Percentiles rank a stretch among this genome's conserved stretches.
These are phyloP conservation scores for Lindgomyces ingoldianus DNA, from an alignment of 495 filamentous ascomycete genomes.

Conservation along the genomic window DNA sequence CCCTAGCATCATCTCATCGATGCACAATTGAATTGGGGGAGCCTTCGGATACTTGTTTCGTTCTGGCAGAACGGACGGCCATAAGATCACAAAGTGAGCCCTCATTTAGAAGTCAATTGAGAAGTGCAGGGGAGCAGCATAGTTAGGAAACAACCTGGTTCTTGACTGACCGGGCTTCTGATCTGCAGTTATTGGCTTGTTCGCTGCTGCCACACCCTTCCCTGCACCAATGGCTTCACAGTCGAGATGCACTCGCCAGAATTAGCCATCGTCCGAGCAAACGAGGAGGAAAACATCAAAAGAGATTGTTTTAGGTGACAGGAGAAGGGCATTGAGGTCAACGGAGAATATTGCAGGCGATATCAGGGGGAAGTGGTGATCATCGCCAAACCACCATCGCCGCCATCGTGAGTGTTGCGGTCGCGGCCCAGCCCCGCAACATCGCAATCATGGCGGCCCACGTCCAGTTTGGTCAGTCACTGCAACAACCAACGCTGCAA, in stretches of 20 bases:
- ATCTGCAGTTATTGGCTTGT: background rate
- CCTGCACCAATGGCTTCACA: background rate
- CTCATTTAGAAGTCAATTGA: background rate
- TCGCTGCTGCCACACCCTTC: background rate
- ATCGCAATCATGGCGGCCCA: slow-evolving; percentile 14
- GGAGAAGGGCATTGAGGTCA: background rate
- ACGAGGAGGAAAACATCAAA: slow-evolving; percentile 1
- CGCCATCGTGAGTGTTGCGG: background rate
- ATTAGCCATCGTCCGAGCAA: slow-evolving; percentile 6
- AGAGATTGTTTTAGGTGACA: background rate
- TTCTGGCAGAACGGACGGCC: background rate
- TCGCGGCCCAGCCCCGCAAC: background rate
- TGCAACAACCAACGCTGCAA: background rate
- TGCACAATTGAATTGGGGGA: background rate
- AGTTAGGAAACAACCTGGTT: background rate
- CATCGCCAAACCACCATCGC: background rate
- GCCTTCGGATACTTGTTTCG: background rate
- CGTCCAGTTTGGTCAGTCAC: slow-evolving; percentile 4
- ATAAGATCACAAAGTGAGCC: background rate
- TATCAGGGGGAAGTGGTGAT: background rate
- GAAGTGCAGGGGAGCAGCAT: background rate
- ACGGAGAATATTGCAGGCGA: background rate
- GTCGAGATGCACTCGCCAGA: slow-evolving; percentile 10
- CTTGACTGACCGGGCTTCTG: background rate
- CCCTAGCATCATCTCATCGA: background rate